These are phyloP conservation scores for Ceratobasidium sp. DNA, from an alignment of 1,284 basidiomycete species.

Conservation along the genomic window DNA sequence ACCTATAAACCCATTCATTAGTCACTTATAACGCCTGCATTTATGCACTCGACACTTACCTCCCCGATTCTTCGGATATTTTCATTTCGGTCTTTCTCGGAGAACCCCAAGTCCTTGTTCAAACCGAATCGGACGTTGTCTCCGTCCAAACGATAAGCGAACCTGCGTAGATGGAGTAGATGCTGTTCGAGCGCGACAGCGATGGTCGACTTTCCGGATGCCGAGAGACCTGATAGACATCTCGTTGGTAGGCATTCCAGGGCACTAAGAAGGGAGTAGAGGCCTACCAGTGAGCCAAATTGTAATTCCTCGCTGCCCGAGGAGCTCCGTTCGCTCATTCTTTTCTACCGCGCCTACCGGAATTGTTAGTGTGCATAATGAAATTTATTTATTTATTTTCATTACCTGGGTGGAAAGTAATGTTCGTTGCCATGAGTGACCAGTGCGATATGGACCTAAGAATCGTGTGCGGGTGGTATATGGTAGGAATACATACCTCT, in stretches of 20 bases:
- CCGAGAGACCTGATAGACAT: slow-evolving; percentile 39
- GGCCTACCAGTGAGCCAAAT: slow-evolving; percentile 97
- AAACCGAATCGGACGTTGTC: slow-evolving; percentile 98
- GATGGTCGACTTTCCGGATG: slow-evolving; percentile 80
- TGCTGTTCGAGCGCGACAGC: slow-evolving; percentile 98
- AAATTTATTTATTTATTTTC: neutral
- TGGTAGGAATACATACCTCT: too few species aligned
- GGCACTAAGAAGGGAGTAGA: slow-evolving; percentile 64
- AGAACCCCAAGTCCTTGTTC: slow-evolving; percentile 98
- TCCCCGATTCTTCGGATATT: slow-evolving; percentile 99
- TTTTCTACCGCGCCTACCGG: slow-evolving; percentile 77
- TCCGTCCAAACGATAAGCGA: slow-evolving; percentile 93
- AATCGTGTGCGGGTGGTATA: too few species aligned
- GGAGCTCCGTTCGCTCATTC: slow-evolving; percentile 74
- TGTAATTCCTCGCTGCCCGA: slow-evolving; percentile 87
- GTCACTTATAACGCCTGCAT: neutral
- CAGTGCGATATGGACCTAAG: neutral
- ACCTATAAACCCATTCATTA: slow-evolving; percentile 67
- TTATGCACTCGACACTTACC: slow-evolving; percentile 62
- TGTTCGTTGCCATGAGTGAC: slow-evolving; percentile 81
- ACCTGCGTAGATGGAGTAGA: slow-evolving; percentile 87
- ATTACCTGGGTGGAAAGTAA: slow-evolving; percentile 82
- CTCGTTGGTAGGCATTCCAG: neutral
- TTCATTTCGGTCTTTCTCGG: slow-evolving; percentile 94
- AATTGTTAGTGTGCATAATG: slow-evolving; percentile 4